Evolutionary conservation across 495 filamentous ascomycete species (phyloP).

Genomic region (Penicillium egyptiacum): DNA sequence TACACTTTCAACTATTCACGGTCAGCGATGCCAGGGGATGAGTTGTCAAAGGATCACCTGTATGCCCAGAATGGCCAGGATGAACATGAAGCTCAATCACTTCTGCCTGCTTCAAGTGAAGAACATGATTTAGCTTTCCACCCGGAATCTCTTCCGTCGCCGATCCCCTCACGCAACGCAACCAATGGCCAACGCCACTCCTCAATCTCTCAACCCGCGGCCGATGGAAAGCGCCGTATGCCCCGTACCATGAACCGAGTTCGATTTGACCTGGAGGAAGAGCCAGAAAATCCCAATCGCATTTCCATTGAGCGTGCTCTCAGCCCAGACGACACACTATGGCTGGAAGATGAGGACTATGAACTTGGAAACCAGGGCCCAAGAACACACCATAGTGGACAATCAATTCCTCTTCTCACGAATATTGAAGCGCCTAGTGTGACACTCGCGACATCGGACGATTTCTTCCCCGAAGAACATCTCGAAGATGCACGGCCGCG

Average conservation of each 20-base stretch:
- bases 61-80: slow-evolving; percentile 31
- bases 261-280: slow-evolving; percentile 73
- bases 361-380: slow-evolving; percentile 30
- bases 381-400: slow-evolving; percentile 33
- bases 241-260: slow-evolving; percentile 84
- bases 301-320: slow-evolving; percentile 39
- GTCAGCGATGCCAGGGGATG: slow-evolving; percentile 49
- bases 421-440: slow-evolving; percentile 85
- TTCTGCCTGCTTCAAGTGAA: slow-evolving; percentile 30
- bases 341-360: slow-evolving; percentile 61
- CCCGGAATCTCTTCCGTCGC: slow-evolving; percentile 19
- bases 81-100: slow-evolving; percentile 30
- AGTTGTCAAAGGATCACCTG: slow-evolving; percentile 32
- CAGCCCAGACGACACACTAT: slow-evolving; percentile 45
- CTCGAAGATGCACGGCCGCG: slow-evolving; percentile 62
- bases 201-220: slow-evolving; percentile 43
- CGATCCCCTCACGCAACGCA: slow-evolving; percentile 17
- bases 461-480: slow-evolving; percentile 59
- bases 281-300: slow-evolving; percentile 30
- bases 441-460: slow-evolving; percentile 66
- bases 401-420: slow-evolving; percentile 74
- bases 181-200: slow-evolving; percentile 39
- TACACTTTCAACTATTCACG: slow-evolving; percentile 12
- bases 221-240: slow-evolving; percentile 53
- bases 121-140: slow-evolving; percentile 32